phyloP scores from a whole-genome alignment of 2,329 filamentous ascomycete genomes.

The Metarhizium sp. region DNA sequence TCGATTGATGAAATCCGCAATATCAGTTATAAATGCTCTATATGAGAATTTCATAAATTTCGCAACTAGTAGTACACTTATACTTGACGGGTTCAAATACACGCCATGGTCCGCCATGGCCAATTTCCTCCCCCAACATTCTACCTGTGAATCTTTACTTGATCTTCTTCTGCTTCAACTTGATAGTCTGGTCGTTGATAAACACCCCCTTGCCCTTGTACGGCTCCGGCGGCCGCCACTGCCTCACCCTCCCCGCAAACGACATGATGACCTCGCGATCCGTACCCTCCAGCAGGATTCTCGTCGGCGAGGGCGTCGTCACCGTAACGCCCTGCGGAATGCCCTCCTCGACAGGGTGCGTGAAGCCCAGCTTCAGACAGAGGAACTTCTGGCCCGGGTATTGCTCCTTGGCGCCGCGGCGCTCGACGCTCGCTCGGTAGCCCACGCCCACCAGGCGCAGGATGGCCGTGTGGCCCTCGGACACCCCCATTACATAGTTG shows the following conservation, averaged over 20 bases:
- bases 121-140: not conserved
- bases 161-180: conserved; percentile 96
- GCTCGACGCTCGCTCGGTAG: conserved; percentile 82
- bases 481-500: conserved; percentile 87
- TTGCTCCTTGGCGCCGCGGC: conserved; percentile 61
- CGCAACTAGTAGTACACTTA: conserved; percentile 1
- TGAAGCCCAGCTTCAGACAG: conserved; percentile 90
- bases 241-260: conserved; percentile 81
- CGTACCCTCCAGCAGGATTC: conserved; percentile 80
- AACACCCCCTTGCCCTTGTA: conserved; percentile 99
- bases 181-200: conserved; percentile 95
- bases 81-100: not conserved
- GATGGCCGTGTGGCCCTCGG: conserved; percentile 91
- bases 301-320: conserved; percentile 80
- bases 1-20: too few relatives aligned
- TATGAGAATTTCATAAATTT: not conserved
- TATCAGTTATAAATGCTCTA: not conserved
- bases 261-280: conserved; percentile 82
- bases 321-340: conserved; percentile 78
- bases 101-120: not conserved
- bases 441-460: conserved; percentile 90
- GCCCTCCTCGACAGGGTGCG: conserved; percentile 85
- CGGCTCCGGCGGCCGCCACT: conserved; percentile 86
- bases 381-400: conserved; percentile 83
- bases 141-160: conserved; percentile 45